Evolutionary conservation across 2,329 filamentous ascomycete genomes (phyloP).

Genomic region (Calonectria pseudoreteaudii): DNA sequence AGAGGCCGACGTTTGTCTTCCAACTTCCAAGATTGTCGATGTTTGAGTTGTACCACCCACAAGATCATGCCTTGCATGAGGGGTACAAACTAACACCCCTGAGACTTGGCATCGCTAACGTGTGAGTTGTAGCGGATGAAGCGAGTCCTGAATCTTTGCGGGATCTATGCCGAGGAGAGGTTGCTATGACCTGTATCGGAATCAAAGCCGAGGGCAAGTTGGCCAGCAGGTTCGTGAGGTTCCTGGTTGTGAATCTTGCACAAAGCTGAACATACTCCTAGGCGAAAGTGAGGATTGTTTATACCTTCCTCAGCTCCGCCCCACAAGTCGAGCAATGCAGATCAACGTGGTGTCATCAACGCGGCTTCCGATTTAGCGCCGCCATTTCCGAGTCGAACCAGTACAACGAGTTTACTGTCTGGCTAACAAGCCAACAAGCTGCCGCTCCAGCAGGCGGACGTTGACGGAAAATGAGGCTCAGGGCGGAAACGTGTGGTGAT

Average conservation of each 20-base stretch:
- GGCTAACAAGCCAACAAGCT: slow-evolving; percentile 1
- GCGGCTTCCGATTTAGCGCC: slow-evolving; percentile 35
- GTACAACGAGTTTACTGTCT: slow-evolving; percentile 18
- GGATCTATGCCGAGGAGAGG: slow-evolving; percentile 5
- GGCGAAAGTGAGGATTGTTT: not conserved
- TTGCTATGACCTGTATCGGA: slow-evolving; percentile 3
- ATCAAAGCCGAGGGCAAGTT: not conserved
- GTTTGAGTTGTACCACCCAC: slow-evolving; percentile 25
- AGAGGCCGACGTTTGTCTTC: slow-evolving; percentile 11
- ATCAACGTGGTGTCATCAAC: slow-evolving; percentile 29
- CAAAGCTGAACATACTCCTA: not conserved
- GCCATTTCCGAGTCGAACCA: slow-evolving; percentile 33
- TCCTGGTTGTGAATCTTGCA: not conserved
- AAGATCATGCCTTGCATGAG: slow-evolving; percentile 33
- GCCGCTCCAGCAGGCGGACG: slow-evolving; percentile 6
- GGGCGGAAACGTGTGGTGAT: slow-evolving; percentile 27
- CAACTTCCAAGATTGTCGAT: slow-evolving; percentile 19
- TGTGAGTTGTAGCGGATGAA: slow-evolving; percentile 19
- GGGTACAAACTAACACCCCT: slow-evolving; percentile 11
- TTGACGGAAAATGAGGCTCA: slow-evolving; percentile 30
- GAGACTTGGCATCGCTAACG: slow-evolving; percentile 5
- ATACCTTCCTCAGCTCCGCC: slow-evolving; percentile 28
- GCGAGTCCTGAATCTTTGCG: slow-evolving; percentile 11
- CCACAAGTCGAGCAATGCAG: slow-evolving; percentile 29
- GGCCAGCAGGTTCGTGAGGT: not conserved